phyloP scores from a whole-genome alignment of 495 filamentous ascomycete species.

The Penicillium coprophilum region DNA sequence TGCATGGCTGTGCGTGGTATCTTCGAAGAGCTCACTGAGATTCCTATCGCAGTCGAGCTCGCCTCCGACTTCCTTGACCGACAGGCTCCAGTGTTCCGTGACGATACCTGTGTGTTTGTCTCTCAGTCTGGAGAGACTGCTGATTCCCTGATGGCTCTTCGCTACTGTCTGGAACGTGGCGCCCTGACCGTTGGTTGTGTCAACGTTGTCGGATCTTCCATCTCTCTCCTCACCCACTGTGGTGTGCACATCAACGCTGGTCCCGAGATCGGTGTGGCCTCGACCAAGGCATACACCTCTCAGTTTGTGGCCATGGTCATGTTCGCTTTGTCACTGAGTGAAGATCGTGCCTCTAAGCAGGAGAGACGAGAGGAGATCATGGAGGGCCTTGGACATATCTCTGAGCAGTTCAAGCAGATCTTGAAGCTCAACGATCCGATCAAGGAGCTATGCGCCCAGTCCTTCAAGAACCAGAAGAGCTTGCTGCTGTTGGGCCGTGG shows the following conservation, averaged over 20 bases:
- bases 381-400: conserved; percentile 83
- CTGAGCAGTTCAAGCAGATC: conserved; percentile 87
- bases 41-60: conserved; percentile 94
- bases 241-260: conserved; percentile 99
- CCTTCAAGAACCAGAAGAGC: conserved; percentile 96
- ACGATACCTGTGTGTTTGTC: conserved; percentile 98
- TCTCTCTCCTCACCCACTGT: conserved; percentile 97
- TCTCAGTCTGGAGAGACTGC: conserved; percentile 98
- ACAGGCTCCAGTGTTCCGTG: conserved; percentile 97
- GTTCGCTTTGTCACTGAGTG: conserved; percentile 93
- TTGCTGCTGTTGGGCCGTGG: conserved; percentile 90
- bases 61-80: conserved; percentile 98
- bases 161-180: conserved; percentile 95
- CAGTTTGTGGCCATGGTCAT: conserved; percentile 99
- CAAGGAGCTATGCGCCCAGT: conserved; percentile 85
- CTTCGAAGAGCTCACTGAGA: conserved; percentile 97
- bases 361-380: conserved; percentile 95
- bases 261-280: conserved; percentile 97
- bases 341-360: conserved; percentile 93
- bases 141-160: conserved; percentile 95
- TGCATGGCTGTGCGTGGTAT: conserved; percentile 98
- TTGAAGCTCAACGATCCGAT: conserved; percentile 88
- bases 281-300: conserved; percentile 98
- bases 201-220: conserved; percentile 96
- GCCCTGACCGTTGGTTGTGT: conserved; percentile 97